phyloP scores from a whole-genome alignment of 305 asterid species.

The Fraxinus velutina region DNA sequence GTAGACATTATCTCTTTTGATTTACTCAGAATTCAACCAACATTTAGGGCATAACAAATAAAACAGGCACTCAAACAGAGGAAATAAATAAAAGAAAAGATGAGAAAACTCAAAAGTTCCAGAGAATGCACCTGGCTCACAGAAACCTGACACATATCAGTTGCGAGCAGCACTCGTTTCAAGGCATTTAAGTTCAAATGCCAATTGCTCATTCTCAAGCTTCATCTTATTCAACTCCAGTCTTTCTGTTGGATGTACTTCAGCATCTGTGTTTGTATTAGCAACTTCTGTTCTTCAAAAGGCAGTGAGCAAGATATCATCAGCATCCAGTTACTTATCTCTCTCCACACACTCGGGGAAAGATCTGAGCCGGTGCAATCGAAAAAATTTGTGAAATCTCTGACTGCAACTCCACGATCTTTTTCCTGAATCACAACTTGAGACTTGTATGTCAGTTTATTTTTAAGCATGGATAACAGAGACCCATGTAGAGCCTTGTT shows the following conservation, averaged over 20 bases:
- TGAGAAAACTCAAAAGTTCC: not conserved
- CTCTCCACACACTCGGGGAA: constrained; percentile 13
- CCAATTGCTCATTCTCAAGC: constrained; percentile 39
- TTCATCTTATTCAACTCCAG: constrained; percentile 30
- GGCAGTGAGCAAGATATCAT: not conserved
- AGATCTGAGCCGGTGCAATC: not conserved
- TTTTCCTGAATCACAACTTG: constrained; percentile 16
- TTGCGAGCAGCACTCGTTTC: constrained; percentile 14
- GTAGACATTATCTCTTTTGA: not conserved
- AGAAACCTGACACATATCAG: not conserved
- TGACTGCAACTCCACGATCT: constrained; percentile 1
- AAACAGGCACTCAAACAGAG: not conserved
- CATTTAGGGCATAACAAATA: not conserved
- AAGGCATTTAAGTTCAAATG: constrained; percentile 19
- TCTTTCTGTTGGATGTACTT: not conserved
- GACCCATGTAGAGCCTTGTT: not conserved
- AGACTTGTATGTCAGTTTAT: constrained; percentile 10
- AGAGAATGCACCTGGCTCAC: not conserved
- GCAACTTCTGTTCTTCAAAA: constrained; percentile 32
- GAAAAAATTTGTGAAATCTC: not conserved
- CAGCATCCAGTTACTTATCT: not conserved
- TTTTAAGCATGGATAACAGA: constrained; percentile 20
- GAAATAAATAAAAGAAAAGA: not conserved
- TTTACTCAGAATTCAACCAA: not conserved
- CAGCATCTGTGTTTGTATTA: constrained; percentile 26